Evolutionary conservation across 768 basidiomycete species (phyloP).

Genomic region (Kwoniella botswanensis): DNA sequence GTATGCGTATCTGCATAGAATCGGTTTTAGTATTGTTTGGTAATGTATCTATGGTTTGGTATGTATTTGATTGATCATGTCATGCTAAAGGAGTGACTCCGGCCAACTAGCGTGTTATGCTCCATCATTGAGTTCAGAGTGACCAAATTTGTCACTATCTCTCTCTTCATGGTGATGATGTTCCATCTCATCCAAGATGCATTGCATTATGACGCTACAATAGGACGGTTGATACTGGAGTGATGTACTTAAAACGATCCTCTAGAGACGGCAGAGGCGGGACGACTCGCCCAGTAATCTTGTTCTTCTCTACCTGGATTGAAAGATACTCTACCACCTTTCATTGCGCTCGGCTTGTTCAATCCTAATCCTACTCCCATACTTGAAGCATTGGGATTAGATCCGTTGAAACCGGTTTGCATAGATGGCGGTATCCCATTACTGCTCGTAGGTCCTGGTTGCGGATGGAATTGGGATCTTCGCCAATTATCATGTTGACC

Average conservation of each 20-base stretch:
- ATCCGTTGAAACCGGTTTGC: neutral
- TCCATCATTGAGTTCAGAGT: no score
- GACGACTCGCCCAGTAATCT: neutral
- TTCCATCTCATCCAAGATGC: neutral
- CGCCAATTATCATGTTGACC: neutral
- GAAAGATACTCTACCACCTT: neutral
- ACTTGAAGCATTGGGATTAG: neutral
- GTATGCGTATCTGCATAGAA: no score
- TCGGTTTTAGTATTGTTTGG: neutral
- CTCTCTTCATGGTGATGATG: no score
- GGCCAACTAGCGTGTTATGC: no score
- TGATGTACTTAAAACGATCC: neutral
- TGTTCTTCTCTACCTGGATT: neutral
- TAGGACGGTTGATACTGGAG: neutral
- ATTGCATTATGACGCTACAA: neutral
- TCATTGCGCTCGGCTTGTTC: neutral
- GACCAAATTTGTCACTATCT: no score
- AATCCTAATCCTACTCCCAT: no score
- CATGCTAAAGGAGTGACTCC: no score
- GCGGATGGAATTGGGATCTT: neutral
- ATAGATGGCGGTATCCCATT: neutral
- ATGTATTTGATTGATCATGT: neutral
- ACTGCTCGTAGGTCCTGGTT: neutral
- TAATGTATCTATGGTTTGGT: neutral
- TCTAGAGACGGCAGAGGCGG: no score